Evolutionary conservation across 306 rosid species (phyloP).

Genomic region (Albizia julibrissin): DNA sequence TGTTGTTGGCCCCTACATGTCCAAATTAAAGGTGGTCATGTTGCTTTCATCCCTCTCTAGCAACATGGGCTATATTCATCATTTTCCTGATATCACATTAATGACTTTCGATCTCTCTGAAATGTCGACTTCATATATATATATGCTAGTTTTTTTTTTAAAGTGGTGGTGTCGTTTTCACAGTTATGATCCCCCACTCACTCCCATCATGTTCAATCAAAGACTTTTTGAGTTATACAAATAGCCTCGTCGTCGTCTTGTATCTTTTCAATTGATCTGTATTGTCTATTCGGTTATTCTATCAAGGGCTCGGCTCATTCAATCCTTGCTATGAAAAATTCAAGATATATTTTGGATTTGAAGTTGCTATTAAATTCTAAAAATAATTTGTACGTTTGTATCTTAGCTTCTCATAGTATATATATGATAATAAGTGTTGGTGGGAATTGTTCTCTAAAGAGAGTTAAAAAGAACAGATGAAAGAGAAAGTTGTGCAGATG

Average conservation of each 20-base stretch:
- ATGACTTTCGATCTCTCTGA: not conserved
- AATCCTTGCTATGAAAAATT: not conserved
- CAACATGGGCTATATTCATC: not conserved
- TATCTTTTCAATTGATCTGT: not conserved
- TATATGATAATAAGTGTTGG: too few species aligned
- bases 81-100: not conserved
- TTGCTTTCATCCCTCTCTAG: not conserved
- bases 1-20: conserved; percentile 7
- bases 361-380: not conserved
- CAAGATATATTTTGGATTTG: not conserved
- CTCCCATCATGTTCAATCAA: conserved; percentile 13
- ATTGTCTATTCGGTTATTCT: not conserved
- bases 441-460: too few species aligned
- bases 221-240: not conserved
- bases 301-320: not conserved
- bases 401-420: too few species aligned
- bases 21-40: not conserved
- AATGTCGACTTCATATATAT: not conserved
- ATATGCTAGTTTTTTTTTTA: too few species aligned
- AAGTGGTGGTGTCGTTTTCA: conserved; percentile 11
- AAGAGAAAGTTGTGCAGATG: too few species aligned
- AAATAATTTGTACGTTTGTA: too few species aligned
- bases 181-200: not conserved
- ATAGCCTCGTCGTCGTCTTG: not conserved
- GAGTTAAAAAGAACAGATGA: too few species aligned